These are phyloP conservation scores for Basidiobolus meristosporus DNA, from an alignment of 371 early-diverging fungal species.

Conservation along the genomic window DNA sequence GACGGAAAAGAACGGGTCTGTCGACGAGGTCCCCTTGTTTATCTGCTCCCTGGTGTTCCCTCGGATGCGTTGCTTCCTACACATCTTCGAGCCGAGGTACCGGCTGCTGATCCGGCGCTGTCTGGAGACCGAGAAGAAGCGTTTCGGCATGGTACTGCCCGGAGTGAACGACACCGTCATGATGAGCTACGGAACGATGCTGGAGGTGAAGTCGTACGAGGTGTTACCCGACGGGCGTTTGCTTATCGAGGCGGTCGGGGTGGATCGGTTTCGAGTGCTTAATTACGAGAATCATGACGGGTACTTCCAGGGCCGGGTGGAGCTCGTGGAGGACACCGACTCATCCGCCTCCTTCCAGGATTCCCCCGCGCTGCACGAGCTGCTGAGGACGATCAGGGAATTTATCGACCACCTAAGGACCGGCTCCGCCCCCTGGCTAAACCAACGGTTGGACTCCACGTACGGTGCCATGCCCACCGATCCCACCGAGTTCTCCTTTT, in stretches of 20 bases:
- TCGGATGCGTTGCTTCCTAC: slow-evolving; percentile 30
- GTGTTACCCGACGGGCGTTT: slow-evolving; percentile 10
- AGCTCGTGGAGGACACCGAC: slow-evolving; percentile 19
- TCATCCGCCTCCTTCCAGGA: slow-evolving; percentile 6
- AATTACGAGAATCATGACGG: slow-evolving; percentile 9
- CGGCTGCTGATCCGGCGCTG: slow-evolving; percentile 32
- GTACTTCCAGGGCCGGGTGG: slow-evolving; percentile 13
- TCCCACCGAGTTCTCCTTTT: slow-evolving; percentile 25
- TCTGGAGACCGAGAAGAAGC: slow-evolving; percentile 18
- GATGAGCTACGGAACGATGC: slow-evolving; percentile 20
- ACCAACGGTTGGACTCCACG: slow-evolving; percentile 11
- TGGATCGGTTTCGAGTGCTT: slow-evolving; percentile 15
- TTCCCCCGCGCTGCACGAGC: slow-evolving; percentile 2
- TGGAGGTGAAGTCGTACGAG: slow-evolving; percentile 16
- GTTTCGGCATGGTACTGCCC: slow-evolving; percentile 36
- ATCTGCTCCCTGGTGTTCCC: slow-evolving; percentile 39
- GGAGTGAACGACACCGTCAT: slow-evolving; percentile 7
- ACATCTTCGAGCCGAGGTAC: slow-evolving; percentile 43
- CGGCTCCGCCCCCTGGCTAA: slow-evolving; percentile 10
- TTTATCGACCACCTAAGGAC: slow-evolving; percentile 11
- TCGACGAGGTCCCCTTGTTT: slow-evolving; percentile 28
- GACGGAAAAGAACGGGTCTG: slow-evolving; percentile 1
- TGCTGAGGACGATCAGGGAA: slow-evolving; percentile 6
- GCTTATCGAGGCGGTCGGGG: slow-evolving; percentile 12
- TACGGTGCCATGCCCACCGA: slow-evolving; percentile 19